phyloP scores from a whole-genome alignment of 75 land plant genomes.

The Selaginella moellendorffii region DNA sequence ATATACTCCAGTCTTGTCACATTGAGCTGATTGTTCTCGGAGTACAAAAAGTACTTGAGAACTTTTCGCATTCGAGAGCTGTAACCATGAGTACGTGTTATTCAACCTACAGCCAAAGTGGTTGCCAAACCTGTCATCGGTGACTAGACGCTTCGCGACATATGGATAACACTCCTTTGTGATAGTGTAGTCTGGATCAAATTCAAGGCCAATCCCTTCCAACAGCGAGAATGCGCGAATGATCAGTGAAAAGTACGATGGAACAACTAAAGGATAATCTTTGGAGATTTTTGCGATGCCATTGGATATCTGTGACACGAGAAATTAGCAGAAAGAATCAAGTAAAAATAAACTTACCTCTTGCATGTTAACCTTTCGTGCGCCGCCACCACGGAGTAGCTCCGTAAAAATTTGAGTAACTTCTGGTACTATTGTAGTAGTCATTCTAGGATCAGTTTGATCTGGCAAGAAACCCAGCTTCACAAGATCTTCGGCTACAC shows the following conservation, averaged over 20 bases:
- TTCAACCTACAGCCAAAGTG: not conserved
- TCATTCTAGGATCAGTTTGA: slow-evolving; percentile 32
- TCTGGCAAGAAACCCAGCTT: slow-evolving; percentile 40
- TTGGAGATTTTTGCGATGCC: slow-evolving; percentile 30
- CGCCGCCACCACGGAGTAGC: slow-evolving; percentile 39
- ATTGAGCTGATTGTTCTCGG: slow-evolving; percentile 25
- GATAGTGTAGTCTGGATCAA: slow-evolving; percentile 39
- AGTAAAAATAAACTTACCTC: slow-evolving; percentile 19
- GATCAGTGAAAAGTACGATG: slow-evolving; percentile 42
- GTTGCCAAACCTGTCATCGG: slow-evolving; percentile 38
- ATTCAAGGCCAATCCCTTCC: slow-evolving; percentile 42
- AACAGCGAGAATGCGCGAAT: slow-evolving; percentile 34
- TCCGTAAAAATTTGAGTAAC: slow-evolving; percentile 27
- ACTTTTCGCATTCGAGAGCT: slow-evolving; percentile 37
- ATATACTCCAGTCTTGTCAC: slow-evolving; percentile 29
- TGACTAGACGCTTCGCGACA: slow-evolving; percentile 33
- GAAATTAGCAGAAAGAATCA: not conserved
- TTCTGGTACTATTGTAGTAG: slow-evolving; percentile 32
- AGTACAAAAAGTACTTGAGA: slow-evolving; percentile 37
- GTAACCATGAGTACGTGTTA: slow-evolving; percentile 11
- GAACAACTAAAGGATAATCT: slow-evolving; percentile 37
- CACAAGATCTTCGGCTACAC: slow-evolving; percentile 38
- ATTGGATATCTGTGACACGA: slow-evolving; percentile 25
- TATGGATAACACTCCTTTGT: slow-evolving; percentile 39
- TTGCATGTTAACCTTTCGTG: slow-evolving; percentile 35